Evolutionary conservation across 192 early-diverging fungal species (phyloP).

Genomic region (Rhizoclosmatium globosum): DNA sequence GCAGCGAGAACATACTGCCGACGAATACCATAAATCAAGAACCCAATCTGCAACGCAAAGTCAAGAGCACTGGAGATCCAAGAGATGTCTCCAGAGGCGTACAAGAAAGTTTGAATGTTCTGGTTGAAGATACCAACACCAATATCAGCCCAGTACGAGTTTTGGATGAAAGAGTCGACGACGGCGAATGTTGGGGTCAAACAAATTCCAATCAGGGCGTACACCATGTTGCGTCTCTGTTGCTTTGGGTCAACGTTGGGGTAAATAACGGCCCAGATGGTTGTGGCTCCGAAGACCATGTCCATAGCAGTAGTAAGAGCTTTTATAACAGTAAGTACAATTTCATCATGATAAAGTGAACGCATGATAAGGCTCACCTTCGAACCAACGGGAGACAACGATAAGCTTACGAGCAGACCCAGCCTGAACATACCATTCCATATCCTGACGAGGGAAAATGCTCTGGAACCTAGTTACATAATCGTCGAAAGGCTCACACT

Average conservation of each 20-base stretch:
- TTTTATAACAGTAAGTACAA: too few species aligned
- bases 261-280: slow-evolving; percentile 17
- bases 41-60: slow-evolving; percentile 1
- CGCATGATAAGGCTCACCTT: not conserved
- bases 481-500: not conserved
- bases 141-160: slow-evolving; percentile 14
- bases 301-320: slow-evolving; percentile 12
- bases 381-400: slow-evolving; percentile 17
- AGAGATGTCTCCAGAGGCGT: slow-evolving; percentile 9
- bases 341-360: too few species aligned
- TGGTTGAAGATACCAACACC: slow-evolving; percentile 19
- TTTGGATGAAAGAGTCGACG: slow-evolving; percentile 16
- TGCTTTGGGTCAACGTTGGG: not conserved
- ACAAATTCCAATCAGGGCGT: not conserved
- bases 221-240: not conserved
- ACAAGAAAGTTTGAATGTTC: slow-evolving; percentile 9
- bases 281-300: slow-evolving; percentile 15
- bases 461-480: slow-evolving; percentile 1
- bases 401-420: slow-evolving; percentile 1
- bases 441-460: not conserved
- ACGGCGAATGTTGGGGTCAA: slow-evolving; percentile 8
- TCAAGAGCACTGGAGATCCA: not conserved
- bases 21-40: not conserved
- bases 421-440: slow-evolving; percentile 9
- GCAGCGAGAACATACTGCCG: not conserved